These are phyloP conservation scores for Tulasnella sp. DNA, from an alignment of 768 basidiomycete genomes.

Conservation along the genomic window DNA sequence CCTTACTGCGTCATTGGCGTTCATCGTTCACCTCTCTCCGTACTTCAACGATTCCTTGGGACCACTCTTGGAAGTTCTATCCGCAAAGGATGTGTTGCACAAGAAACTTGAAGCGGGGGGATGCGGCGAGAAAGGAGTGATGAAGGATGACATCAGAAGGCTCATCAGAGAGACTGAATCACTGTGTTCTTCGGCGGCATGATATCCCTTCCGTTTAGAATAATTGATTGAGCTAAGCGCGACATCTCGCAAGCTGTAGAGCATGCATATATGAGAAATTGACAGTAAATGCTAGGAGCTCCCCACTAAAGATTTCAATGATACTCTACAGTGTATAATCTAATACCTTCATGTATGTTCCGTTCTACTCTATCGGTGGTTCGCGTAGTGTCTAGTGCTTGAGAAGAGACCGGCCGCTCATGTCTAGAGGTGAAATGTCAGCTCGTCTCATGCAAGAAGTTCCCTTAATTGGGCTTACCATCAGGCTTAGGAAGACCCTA, in stretches of 20 bases:
- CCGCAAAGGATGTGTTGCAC: slow-evolving; percentile 58
- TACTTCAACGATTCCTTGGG: slow-evolving; percentile 57
- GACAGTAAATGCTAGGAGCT: not conserved
- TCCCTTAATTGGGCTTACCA: slow-evolving; percentile 49
- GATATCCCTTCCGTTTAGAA: not conserved
- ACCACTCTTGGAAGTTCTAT: slow-evolving; percentile 71
- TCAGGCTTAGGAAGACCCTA: slow-evolving; percentile 70
- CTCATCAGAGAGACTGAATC: slow-evolving; percentile 57
- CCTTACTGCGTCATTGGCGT: slow-evolving; percentile 73
- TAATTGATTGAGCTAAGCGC: not conserved
- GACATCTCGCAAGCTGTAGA: not conserved
- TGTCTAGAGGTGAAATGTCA: slow-evolving; percentile 47
- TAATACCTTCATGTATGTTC: not conserved
- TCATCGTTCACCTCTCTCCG: slow-evolving; percentile 76
- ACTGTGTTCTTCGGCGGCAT: not conserved
- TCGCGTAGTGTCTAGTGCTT: not conserved
- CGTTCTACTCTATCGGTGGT: not conserved
- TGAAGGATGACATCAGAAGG: slow-evolving; percentile 67
- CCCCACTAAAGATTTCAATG: not conserved
- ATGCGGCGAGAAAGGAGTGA: slow-evolving; percentile 55
- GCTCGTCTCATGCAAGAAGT: not conserved
- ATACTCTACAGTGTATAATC: slow-evolving; percentile 12
- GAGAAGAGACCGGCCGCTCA: slow-evolving; percentile 64
- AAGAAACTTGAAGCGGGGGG: slow-evolving; percentile 57
- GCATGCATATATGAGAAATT: not conserved